A percentile compares a stretch with the other conserved stretches of the same genome.
phyloP scores from a whole-genome alignment of 2,329 filamentous ascomycete species.

The Monilinia vaccinii-corymbosi region DNA sequence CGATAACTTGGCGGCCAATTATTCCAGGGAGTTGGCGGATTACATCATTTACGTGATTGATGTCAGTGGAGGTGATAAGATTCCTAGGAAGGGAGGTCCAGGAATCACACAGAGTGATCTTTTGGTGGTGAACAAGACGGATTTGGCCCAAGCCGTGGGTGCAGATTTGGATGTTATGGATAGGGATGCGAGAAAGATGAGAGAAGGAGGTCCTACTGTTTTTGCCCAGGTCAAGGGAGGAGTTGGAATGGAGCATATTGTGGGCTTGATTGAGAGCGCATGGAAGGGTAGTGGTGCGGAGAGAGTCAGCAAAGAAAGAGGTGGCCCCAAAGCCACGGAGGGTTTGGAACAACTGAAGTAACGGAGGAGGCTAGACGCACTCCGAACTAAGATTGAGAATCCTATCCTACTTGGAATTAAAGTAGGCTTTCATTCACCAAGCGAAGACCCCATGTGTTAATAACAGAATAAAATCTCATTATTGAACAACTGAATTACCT shows the following conservation, averaged over 20 bases:
- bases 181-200: slow-evolving; percentile 84
- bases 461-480: not conserved
- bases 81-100: slow-evolving; percentile 89
- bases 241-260: slow-evolving; percentile 75
- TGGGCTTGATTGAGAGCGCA: slow-evolving; percentile 78
- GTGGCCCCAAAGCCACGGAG: slow-evolving; percentile 49
- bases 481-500: not conserved
- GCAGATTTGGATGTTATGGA: slow-evolving; percentile 93
- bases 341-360: slow-evolving; percentile 41
- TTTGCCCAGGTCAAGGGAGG: slow-evolving; percentile 96
- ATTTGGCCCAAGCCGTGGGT: slow-evolving; percentile 81
- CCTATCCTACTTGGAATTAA: not conserved
- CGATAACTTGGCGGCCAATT: slow-evolving; percentile 96
- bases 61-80: slow-evolving; percentile 92
- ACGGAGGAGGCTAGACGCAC: not conserved
- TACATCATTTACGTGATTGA: slow-evolving; percentile 99
- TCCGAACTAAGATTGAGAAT: not conserved
- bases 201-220: slow-evolving; percentile 89
- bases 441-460: not conserved
- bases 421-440: not conserved
- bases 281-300: slow-evolving; percentile 87
- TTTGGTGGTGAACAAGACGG: slow-evolving; percentile 94
- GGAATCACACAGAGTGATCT: slow-evolving; percentile 96
- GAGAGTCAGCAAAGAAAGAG: slow-evolving; percentile 42
- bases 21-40: slow-evolving; percentile 87